phyloP scores from a whole-genome alignment of 2,329 filamentous ascomycete species.

The Ceratocystis albifundus region DNA sequence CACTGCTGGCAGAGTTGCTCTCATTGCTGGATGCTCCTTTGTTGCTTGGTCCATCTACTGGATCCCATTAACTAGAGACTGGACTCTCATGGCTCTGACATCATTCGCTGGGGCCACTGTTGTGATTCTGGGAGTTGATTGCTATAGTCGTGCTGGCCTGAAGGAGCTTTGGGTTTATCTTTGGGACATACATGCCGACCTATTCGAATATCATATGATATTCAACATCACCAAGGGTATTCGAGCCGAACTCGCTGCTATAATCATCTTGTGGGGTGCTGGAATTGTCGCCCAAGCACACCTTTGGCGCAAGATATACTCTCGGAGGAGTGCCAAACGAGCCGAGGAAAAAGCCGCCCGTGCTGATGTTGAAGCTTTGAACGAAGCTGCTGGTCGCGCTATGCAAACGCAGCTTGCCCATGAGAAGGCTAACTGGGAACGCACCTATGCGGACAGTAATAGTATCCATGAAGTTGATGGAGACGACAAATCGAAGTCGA shows the following conservation, averaged over 20 bases:
- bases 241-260: constrained; percentile 68
- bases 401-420: constrained; percentile 50
- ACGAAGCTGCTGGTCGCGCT: constrained; percentile 57
- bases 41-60: constrained; percentile 64
- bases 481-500: not conserved
- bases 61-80: constrained; percentile 63
- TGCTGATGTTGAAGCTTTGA: constrained; percentile 48
- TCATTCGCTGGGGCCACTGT: constrained; percentile 73
- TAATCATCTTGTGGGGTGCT: constrained; percentile 60
- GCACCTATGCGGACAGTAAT: constrained; percentile 50
- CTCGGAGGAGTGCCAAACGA: constrained; percentile 44
- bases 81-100: constrained; percentile 63
- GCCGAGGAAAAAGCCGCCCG: constrained; percentile 40
- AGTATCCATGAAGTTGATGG: constrained; percentile 13
- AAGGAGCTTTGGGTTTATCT: constrained; percentile 96
- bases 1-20: constrained; percentile 52
- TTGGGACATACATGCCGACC: constrained; percentile 67
- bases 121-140: constrained; percentile 75
- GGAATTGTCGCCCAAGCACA: constrained; percentile 77
- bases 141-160: constrained; percentile 75
- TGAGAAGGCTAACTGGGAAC: constrained; percentile 64
- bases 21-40: constrained; percentile 62
- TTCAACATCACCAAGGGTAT: constrained; percentile 84
- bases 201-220: constrained; percentile 63
- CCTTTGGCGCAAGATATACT: constrained; percentile 70